Conservation (phyloP, 1,284 basidiomycete species). For the Agaricales sp. region DNA sequence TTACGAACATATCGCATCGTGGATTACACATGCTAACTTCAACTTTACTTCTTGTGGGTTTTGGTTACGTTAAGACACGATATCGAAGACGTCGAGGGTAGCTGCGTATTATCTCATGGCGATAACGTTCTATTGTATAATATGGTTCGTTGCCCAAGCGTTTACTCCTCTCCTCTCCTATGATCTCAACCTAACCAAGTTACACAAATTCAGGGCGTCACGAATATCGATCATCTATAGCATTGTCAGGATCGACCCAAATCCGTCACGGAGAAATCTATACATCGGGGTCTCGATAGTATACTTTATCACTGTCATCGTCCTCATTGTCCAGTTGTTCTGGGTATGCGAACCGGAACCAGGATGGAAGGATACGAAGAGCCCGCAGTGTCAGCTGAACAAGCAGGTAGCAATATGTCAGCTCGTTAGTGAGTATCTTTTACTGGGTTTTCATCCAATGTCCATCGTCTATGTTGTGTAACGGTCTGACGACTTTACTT, state of each 20-base stretch:
- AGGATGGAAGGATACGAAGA: conserved; percentile 22
- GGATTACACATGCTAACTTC: too few species aligned
- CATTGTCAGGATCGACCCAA: conserved; percentile 33
- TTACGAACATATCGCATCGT: too few species aligned
- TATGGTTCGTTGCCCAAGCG: conserved; percentile 31
- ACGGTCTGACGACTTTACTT: conserved; percentile 28
- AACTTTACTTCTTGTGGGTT: conserved; percentile 3
- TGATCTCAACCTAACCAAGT: neutral
- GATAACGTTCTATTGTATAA: conserved; percentile 28
- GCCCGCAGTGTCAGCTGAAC: conserved; percentile 26
- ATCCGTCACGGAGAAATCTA: conserved; percentile 14
- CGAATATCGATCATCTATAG: conserved; percentile 37
- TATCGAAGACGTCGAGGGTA: conserved; percentile 13
- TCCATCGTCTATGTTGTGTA: conserved; percentile 17
- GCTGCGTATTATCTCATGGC: conserved; percentile 32
- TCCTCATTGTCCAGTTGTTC: conserved; percentile 26
- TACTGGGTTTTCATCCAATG: conserved; percentile 28
- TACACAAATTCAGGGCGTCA: conserved; percentile 21
- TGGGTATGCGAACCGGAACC: conserved; percentile 27
- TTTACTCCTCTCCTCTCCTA: neutral
- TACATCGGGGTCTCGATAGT: neutral
- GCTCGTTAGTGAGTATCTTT: conserved; percentile 23
- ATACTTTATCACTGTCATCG: conserved; percentile 15
- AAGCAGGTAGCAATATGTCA: conserved; percentile 28
- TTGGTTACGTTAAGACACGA: neutral